These are phyloP conservation scores for Neurospora sp. DNA, from an alignment of 495 filamentous ascomycete genomes.

Conservation along the genomic window DNA sequence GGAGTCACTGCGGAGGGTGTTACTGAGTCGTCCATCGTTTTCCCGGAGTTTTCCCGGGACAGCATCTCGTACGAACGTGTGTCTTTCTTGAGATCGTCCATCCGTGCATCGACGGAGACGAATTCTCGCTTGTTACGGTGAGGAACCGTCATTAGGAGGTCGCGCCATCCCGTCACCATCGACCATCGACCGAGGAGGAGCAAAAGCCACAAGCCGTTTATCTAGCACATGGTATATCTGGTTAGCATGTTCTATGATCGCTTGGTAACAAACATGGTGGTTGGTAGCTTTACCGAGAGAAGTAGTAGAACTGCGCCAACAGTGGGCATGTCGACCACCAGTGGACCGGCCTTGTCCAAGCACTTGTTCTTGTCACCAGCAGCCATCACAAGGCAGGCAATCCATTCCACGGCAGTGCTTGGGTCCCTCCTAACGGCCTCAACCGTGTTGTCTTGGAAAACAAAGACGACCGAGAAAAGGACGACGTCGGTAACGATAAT, in stretches of 20 bases:
- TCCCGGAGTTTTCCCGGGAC: slow-evolving; percentile 38
- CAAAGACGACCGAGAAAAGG: slow-evolving; percentile 84
- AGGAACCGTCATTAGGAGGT: slow-evolving; percentile 42
- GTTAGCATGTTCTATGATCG: slow-evolving; percentile 2
- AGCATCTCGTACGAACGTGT: slow-evolving; percentile 79
- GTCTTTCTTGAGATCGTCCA: slow-evolving; percentile 48
- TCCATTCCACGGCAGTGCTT: slow-evolving; percentile 48
- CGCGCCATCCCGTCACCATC: slow-evolving; percentile 77
- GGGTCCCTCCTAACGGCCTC: slow-evolving; percentile 44
- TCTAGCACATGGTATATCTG: slow-evolving; percentile 27
- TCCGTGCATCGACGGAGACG: slow-evolving; percentile 73
- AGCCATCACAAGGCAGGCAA: slow-evolving; percentile 55
- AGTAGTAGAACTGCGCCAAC: slow-evolving; percentile 74
- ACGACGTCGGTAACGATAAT: slow-evolving; percentile 84
- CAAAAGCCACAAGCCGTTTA: slow-evolving; percentile 78
- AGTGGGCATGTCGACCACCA: slow-evolving; percentile 64
- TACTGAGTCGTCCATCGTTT: slow-evolving; percentile 31
- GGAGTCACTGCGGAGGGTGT: slow-evolving; percentile 39
- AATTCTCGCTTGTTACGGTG: slow-evolving; percentile 57
- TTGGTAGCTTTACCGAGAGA: slow-evolving; percentile 50
- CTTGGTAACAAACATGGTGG: not conserved
- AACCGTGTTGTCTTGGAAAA: slow-evolving; percentile 67
- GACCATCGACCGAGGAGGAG: slow-evolving; percentile 69
- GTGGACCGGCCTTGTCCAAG: slow-evolving; percentile 39
- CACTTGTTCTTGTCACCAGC: slow-evolving; percentile 58